A percentile compares a stretch with the other conserved stretches of the same genome.
Conservation (phyloP, 2,329 filamentous ascomycete species). For the Botrytis tulipae region DNA sequence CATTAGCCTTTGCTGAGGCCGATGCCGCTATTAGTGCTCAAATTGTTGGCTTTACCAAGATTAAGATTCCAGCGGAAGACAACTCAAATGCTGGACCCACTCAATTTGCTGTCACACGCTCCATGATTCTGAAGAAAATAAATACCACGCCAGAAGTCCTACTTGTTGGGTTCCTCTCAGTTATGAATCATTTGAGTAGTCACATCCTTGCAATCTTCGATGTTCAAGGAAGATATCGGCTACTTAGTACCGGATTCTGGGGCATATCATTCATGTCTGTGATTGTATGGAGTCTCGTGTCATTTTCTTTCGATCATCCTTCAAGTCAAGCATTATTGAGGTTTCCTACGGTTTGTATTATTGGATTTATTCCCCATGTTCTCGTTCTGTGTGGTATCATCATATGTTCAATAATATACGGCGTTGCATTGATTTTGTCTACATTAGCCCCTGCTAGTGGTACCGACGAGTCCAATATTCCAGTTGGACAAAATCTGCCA, state of each 20-base stretch:
- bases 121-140: constrained; percentile 72
- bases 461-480: constrained; percentile 30
- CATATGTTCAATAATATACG: constrained; percentile 74
- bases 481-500: constrained; percentile 39
- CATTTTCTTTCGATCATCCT: constrained; percentile 60
- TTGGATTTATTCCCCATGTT: constrained; percentile 93
- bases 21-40: constrained; percentile 83
- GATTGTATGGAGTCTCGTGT: constrained; percentile 72
- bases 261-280: constrained; percentile 85
- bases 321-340: constrained; percentile 67
- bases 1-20: constrained; percentile 91
- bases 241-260: constrained; percentile 87
- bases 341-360: constrained; percentile 91
- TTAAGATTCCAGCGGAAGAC: constrained; percentile 26
- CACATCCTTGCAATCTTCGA: constrained; percentile 79
- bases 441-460: constrained; percentile 53
- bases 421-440: constrained; percentile 71
- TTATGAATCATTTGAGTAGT: constrained; percentile 83
- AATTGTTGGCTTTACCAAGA: constrained; percentile 48
- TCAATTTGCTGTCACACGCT: constrained; percentile 54
- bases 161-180: constrained; percentile 81
- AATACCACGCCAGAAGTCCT: constrained; percentile 90
- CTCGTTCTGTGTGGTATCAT: constrained; percentile 77
- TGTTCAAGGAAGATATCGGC: constrained; percentile 73
- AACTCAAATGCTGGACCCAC: constrained; percentile 35